These are phyloP conservation scores for Leccinellum rugosiceps DNA, from an alignment of 768 basidiomycete genomes.

Conservation along the genomic window DNA sequence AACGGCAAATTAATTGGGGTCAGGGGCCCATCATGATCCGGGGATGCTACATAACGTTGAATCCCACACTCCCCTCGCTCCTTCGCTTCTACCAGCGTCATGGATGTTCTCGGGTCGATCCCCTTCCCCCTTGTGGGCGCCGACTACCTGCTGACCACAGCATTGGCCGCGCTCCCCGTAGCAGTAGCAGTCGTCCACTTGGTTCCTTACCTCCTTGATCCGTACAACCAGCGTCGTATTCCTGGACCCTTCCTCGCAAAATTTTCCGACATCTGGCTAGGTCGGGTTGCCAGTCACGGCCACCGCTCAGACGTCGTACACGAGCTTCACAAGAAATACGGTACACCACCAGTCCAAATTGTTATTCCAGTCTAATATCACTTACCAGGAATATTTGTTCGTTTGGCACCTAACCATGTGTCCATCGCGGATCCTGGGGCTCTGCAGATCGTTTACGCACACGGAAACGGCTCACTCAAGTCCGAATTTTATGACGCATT, in stretches of 20 bases:
- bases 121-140: not conserved
- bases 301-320: conserved; percentile 77
- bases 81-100: conserved; percentile 9
- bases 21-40: conserved; percentile 7
- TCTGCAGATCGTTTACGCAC: conserved; percentile 71
- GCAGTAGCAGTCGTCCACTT: conserved; percentile 31
- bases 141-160: conserved; percentile 2
- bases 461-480: conserved; percentile 81
- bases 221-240: conserved; percentile 54
- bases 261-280: conserved; percentile 74
- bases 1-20: not conserved
- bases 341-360: conserved; percentile 35
- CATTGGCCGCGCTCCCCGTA: conserved; percentile 13
- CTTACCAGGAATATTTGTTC: conserved; percentile 55
- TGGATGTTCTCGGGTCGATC: conserved; percentile 16
- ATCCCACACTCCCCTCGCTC: not conserved
- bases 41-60: not conserved
- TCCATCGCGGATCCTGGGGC: conserved; percentile 79
- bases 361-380: not conserved
- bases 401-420: conserved; percentile 74
- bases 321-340: conserved; percentile 67
- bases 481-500: conserved; percentile 78
- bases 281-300: conserved; percentile 58
- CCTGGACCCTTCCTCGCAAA: conserved; percentile 73
- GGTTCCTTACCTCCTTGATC: conserved; percentile 53